These are phyloP conservation scores for Alternaria dauci DNA, from an alignment of 2,329 filamentous ascomycete genomes.

Conservation along the genomic window DNA sequence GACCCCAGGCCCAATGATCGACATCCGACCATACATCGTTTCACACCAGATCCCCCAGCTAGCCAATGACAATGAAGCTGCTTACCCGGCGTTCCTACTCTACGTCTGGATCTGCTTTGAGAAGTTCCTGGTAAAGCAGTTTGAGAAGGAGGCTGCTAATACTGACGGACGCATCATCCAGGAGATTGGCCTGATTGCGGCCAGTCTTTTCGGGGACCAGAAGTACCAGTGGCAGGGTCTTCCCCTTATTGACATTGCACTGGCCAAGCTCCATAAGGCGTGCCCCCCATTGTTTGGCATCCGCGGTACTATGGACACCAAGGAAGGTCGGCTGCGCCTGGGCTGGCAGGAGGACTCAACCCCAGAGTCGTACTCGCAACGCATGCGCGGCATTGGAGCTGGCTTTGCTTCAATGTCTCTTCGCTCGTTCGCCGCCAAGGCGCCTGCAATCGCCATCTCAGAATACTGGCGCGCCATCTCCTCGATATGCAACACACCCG, in stretches of 20 bases:
- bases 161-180: slow-evolving; percentile 65
- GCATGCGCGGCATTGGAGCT: slow-evolving; percentile 83
- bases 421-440: slow-evolving; percentile 71
- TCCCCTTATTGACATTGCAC: slow-evolving; percentile 80
- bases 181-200: slow-evolving; percentile 78
- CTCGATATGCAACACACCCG: slow-evolving; percentile 77
- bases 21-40: slow-evolving; percentile 49
- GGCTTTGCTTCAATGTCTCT: slow-evolving; percentile 86
- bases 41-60: slow-evolving; percentile 41
- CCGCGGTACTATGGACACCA: slow-evolving; percentile 76
- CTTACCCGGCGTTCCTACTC: slow-evolving; percentile 60
- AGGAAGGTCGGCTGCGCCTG: slow-evolving; percentile 40
- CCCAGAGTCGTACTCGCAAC: slow-evolving; percentile 75
- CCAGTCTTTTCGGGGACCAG: slow-evolving; percentile 75
- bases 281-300: slow-evolving; percentile 90
- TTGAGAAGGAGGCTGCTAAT: slow-evolving; percentile 51
- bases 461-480: slow-evolving; percentile 86
- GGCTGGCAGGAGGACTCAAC: slow-evolving; percentile 54
- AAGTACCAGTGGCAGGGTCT: slow-evolving; percentile 72
- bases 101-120: slow-evolving; percentile 80
- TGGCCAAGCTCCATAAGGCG: slow-evolving; percentile 81
- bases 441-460: slow-evolving; percentile 74
- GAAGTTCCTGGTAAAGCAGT: slow-evolving; percentile 75
- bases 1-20: slow-evolving; percentile 41
- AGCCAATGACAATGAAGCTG: slow-evolving; percentile 40